Evolutionary conservation across 2,329 filamentous ascomycete species (phyloP).

Genomic region (Penicillium sumatraense): DNA sequence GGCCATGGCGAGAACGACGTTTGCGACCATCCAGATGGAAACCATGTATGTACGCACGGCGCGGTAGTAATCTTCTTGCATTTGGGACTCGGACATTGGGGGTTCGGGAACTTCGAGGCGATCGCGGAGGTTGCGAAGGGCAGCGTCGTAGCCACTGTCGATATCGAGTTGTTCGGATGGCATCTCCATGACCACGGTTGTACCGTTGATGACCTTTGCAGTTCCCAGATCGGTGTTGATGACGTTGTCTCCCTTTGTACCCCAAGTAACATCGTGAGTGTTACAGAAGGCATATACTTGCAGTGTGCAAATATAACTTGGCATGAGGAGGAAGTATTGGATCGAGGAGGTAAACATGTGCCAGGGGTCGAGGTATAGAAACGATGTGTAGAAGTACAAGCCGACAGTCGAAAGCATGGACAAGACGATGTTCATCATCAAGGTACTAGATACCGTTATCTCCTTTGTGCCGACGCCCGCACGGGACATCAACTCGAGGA

Average conservation of each 20-base stretch:
- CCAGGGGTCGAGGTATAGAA: conserved; percentile 97
- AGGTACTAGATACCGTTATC: conserved; percentile 72
- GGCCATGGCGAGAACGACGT: conserved; percentile 91
- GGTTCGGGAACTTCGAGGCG: conserved; percentile 76
- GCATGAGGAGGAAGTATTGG: conserved; percentile 92
- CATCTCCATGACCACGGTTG: conserved; percentile 94
- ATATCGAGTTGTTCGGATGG: conserved; percentile 97
- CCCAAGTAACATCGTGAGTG: conserved; percentile 98
- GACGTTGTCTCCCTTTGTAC: conserved; percentile 97
- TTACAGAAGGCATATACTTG: conserved; percentile 99
- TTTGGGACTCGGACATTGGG: conserved; percentile 71
- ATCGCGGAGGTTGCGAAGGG: conserved; percentile 92
- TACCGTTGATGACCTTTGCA: conserved; percentile 74
- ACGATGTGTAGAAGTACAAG: conserved; percentile 93
- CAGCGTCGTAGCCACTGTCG: conserved; percentile 95
- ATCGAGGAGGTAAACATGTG: conserved; percentile 93
- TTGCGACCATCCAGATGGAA: conserved; percentile 88
- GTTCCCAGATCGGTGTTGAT: conserved; percentile 90
- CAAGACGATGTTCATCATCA: conserved; percentile 94
- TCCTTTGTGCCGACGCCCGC: conserved; percentile 50
- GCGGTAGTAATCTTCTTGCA: conserved; percentile 98
- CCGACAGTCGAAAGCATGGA: conserved; percentile 87
- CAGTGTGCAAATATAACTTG: conserved; percentile 92
- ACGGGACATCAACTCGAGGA: conserved; percentile 71
- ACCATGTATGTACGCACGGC: conserved; percentile 98